phyloP scores from a whole-genome alignment of 2,329 filamentous ascomycete genomes.

The Endothia cerciana region DNA sequence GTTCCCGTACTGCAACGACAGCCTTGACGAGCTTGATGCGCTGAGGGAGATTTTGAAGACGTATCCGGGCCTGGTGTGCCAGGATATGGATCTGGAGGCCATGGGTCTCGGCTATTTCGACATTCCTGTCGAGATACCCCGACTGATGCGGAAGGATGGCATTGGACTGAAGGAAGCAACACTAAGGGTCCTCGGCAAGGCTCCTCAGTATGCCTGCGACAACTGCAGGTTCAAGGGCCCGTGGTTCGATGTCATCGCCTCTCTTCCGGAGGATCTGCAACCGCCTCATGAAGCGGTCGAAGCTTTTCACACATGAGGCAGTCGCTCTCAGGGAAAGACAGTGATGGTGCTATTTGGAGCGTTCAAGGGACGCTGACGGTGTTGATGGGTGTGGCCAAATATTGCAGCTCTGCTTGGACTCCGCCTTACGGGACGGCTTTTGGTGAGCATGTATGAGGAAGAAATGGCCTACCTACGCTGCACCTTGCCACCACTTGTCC shows the following conservation, averaged over 20 bases:
- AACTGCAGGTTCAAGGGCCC: not conserved
- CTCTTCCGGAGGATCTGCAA: not conserved
- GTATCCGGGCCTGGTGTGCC: not conserved
- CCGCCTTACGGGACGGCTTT: not conserved
- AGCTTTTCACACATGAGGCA: not conserved
- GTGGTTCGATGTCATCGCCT: not conserved
- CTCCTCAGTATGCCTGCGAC: not conserved
- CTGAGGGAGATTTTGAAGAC: not conserved
- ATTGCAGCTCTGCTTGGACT: not conserved
- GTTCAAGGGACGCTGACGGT: not conserved
- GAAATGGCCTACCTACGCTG: not conserved
- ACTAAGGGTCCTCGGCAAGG: not conserved
- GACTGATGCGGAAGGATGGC: not conserved
- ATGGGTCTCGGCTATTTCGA: not conserved
- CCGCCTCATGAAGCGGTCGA: not conserved
- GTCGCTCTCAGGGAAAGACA: not conserved
- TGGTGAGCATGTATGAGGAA: not conserved
- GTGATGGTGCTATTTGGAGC: not conserved
- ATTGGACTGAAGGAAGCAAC: not conserved
- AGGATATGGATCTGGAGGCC: not conserved
- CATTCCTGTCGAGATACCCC: not conserved
- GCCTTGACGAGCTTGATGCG: not conserved
- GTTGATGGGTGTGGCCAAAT: no score
- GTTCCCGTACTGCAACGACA: not conserved
- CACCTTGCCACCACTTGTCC: no score